These are phyloP conservation scores for Yarrowia sp. DNA, from an alignment of 805 yeast genomes.

Conservation along the genomic window DNA sequence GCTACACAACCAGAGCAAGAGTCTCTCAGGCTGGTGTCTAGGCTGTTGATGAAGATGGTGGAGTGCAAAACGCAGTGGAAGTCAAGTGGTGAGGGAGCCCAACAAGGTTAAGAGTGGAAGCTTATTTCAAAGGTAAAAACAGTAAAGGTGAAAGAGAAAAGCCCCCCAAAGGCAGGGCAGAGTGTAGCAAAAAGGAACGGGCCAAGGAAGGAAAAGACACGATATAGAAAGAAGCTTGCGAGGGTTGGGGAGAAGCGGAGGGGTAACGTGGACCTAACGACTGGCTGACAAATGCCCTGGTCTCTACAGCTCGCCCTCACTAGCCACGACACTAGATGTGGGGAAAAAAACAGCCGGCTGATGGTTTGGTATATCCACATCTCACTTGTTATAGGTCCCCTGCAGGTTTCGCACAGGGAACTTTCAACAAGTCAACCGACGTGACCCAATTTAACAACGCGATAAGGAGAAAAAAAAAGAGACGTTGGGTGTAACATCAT, in stretches of 20 bases:
- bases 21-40: conserved; percentile 1
- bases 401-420: conserved; percentile 12
- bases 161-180: neutral
- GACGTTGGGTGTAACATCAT: neutral
- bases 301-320: no score
- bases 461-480: neutral
- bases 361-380: neutral
- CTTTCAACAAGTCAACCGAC: neutral
- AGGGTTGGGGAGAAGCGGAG: no score
- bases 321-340: neutral
- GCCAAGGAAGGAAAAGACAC: neutral
- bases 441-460: neutral
- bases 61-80: neutral
- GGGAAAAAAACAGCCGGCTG: neutral
- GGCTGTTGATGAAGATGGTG: conserved; percentile 7
- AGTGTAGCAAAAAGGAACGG: neutral
- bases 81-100: conserved; percentile 1
- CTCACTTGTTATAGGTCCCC: conserved; percentile 7
- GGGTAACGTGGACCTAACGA: no score
- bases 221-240: neutral
- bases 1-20: conserved; percentile 4
- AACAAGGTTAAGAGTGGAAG: conserved; percentile 17
- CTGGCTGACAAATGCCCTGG: no score
- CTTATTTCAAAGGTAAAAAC: neutral
- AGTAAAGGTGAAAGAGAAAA: neutral